Base-by-base conservation (phyloP, 495 filamentous ascomycete genomes). In the Talaromyces nanjingensis region DNA sequence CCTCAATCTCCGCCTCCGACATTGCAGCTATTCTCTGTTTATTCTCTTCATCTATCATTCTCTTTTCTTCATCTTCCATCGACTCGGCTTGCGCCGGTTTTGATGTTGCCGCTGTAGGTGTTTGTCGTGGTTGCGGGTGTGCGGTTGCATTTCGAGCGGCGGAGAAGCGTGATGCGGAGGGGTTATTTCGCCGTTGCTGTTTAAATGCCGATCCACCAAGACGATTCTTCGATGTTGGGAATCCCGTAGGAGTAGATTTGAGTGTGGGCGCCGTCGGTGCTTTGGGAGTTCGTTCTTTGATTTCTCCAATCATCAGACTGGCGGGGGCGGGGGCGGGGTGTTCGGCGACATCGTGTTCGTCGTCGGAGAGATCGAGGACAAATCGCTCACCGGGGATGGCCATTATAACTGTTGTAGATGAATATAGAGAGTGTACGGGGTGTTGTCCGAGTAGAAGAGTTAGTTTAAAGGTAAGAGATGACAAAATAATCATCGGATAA, bases 171-270 rank as follows among this genome's bases (percentile, higher is more conserved):
- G 56, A 55, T 34, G 54, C 16, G 65, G 56, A 56, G 3, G 52
- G 9, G 37, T 24, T 58, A 4, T 2, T 59, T n/a, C 33, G 63
- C 63, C 18, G 81, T 77, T 64, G 85, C 70, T 91, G 86, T 68
- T 91, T 92, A 81, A 96, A 96, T 31, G 87, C 83, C 6, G 91
- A 96, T 0, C 78, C 69, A 47, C 82, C 79, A n/a, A 74, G 76
- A 47, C 93, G 87, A 69, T 89, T 93, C 70, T 89, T 93, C 76
- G 90, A 93, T 52, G 84, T 84, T 27, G 94, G 94, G 65, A 97
- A 98, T 1, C 93, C 94, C n/a, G 81, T 87, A 5, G 82, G 70
- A 24, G 84, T 81, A 22, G 84, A 78, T 83, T 25, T 56, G 11
- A 88, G 86, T 56, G 81, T 79, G 6, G 91, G 90, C 53, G 81